Evolutionary conservation across 2,329 filamentous ascomycete species (phyloP), one percentile per base, ranked within the genome.

Genomic region (Trichoderma brevicompactum): DNA sequence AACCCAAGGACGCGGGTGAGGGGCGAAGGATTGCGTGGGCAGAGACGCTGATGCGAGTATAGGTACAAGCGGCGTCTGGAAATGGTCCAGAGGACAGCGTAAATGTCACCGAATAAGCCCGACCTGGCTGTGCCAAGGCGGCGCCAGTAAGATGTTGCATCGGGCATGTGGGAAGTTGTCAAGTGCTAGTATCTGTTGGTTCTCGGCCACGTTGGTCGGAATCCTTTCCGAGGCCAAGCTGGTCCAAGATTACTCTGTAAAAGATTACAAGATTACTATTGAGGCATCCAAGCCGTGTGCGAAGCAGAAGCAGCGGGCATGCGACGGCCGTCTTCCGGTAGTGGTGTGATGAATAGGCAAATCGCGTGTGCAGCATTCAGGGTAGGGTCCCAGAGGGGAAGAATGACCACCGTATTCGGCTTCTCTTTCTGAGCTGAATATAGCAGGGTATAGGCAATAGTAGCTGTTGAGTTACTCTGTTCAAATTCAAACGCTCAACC

Each of bases 311-410:
- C 38, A 32, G 53, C 53, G 53, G 19, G 34, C 15, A 43, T 56
- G 52, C 53, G 32, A 19, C 38, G 40, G 15, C 19, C 15, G 53
- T 32, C 53, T 40, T 13, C 53, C 53, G 38, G 52, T 6, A 15
- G 53, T 56, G 53, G 53, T 56, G 53, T 56, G 53, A 43, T 56
- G 40, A 17, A 10, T 1, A 43, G 15, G 53, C 53, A 40, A 36
- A 56, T 56, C 19, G 38, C 38, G 13, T 23, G 38, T 34, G 23
- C 23, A 28, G 23, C 23, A 28, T 56, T 19, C 53, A 23, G 38
- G 53, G 38, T 43, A 56, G 40, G n/a, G n/a, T 4, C 23, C 19
- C 5, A 28, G 23, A 28, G 23, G 2, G 5, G 2, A 28, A 28
- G 23, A 28, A 28, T 28, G 23, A 5, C 23, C 23, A 5, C 23